Base-by-base conservation (phyloP, 176 grass and related monocot species). In the Saccharum officinarum region DNA sequence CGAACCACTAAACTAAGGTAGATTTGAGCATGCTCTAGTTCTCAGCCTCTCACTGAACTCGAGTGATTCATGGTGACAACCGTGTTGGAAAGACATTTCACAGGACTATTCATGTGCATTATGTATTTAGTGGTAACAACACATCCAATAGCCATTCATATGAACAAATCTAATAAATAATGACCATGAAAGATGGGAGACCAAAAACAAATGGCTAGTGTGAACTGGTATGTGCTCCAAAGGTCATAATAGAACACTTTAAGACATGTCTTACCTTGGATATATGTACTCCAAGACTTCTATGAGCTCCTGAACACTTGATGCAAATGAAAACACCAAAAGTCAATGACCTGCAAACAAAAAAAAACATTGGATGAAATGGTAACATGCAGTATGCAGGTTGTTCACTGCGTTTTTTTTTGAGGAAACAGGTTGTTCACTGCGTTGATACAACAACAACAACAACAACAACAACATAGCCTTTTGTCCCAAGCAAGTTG, bases 241-340 rank as follows among this genome's bases (percentile, higher is more conserved):
- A 55, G 46, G 14, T 42, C 34, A 59, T 6, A 38, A 69, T 54
- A 81, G 50, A 61, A 44, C 46, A 0, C 30, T 75, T 7, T 18
- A 40, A 83, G 45, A 80, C 16, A 25, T 72, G 45, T n/a, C 26
- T 2, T 86, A 92, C 89, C 92, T 97, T 97, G 38, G 97, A 96
- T 89, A 99, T 96, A 80, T 99, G 97, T 68, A 92, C 93, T 61
- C 92, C 94, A 39, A 99, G 97, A 81, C 92, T 96, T 92, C 93
- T 96, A 67, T 96, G 97, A 80, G 89, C 90, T 81, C 93, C 92
- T 76, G 97, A 99, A 89, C 97, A 99, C 86, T 96, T 99, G 88
- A 99, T 99, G 83, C 92, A 99, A 86, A 99, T 92, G 88, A 96
- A 99, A 83, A 92, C 88, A 79, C 97, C 93, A 82, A 94, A 88